phyloP scores from a whole-genome alignment of 2,329 filamentous ascomycete genomes.

The Neonectria faginata region DNA sequence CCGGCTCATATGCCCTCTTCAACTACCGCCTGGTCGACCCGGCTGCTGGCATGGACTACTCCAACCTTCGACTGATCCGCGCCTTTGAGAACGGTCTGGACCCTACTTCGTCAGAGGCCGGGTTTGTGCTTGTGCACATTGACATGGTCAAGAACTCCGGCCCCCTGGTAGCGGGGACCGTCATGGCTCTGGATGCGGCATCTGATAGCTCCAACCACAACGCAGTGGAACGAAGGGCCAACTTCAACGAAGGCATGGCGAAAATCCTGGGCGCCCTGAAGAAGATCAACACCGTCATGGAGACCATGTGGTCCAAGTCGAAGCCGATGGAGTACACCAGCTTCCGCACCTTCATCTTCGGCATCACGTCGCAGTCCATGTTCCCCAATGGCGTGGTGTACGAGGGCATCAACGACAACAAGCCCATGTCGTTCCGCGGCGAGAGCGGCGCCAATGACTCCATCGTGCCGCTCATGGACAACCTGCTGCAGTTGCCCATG shows the following conservation, averaged over 20 bases:
- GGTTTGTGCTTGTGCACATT: slow-evolving; percentile 95
- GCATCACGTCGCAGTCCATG: slow-evolving; percentile 93
- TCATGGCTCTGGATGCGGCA: slow-evolving; percentile 72
- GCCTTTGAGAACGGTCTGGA: slow-evolving; percentile 93
- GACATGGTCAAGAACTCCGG: slow-evolving; percentile 94
- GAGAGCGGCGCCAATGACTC: slow-evolving; percentile 95
- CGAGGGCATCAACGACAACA: slow-evolving; percentile 78
- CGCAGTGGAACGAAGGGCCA: slow-evolving; percentile 56
- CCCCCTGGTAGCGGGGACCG: slow-evolving; percentile 77
- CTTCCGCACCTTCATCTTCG: slow-evolving; percentile 97
- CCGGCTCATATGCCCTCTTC: slow-evolving; percentile 63
- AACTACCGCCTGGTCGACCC: slow-evolving; percentile 74
- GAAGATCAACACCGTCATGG: slow-evolving; percentile 84
- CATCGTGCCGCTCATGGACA: slow-evolving; percentile 92
- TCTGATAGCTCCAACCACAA: slow-evolving; percentile 46
- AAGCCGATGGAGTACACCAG: slow-evolving; percentile 85
- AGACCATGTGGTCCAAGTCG: slow-evolving; percentile 91
- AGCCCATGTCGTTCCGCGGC: slow-evolving; percentile 85
- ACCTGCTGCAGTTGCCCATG: slow-evolving; percentile 87
- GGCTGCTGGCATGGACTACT: slow-evolving; percentile 67
- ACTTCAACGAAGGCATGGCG: slow-evolving; percentile 73
- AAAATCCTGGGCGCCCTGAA: slow-evolving; percentile 69
- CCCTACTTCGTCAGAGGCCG: slow-evolving; percentile 87
- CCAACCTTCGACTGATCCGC: slow-evolving; percentile 84
- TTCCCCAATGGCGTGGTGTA: slow-evolving; percentile 93